Evolutionary conservation across 2,329 filamentous ascomycete genomes (phyloP), one percentile per base, ranked within the genome.

Genomic region (Colletotrichum kahawae): DNA sequence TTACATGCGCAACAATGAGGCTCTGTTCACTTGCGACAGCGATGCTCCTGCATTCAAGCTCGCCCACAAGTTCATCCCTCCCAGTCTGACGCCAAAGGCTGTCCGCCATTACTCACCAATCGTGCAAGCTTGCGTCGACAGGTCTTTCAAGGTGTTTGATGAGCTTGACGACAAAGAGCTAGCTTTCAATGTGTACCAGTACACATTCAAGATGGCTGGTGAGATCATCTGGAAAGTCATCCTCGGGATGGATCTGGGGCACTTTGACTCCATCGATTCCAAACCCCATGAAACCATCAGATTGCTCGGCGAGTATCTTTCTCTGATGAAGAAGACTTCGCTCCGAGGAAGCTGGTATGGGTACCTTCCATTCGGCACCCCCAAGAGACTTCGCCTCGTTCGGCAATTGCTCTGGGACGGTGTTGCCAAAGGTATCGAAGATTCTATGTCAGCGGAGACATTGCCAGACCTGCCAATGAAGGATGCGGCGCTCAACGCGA

Each of bases 131-230:
- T 48, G 56, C 5, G 56, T 56, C 9, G 56, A 43, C 1, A 56
- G 65, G 24, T 72, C 56, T 2, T 72, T 57, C n/a, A 63, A 62
- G 7, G 70, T 69, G 3, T 72, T 72, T 21, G 56, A 63, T 48
- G 65, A 69, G 24, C 56, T 72, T 0, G 64, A 72, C 2, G 18
- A 64, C 5, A 56, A 33, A 9, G 57, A 69, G 16, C 18, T 72
- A 7, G 70, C 70, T 24, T 72, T 72, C 38, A 72, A 72, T 27
- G 70, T 72, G 4, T 72, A 72, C 16, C 64, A 72, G 5, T 69
- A 72, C 38, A 69, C 65, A 0, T 69, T 72, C 36, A 72, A 72
- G 4, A 63, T 72, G 70, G 70, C 70, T 2, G 65, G 70, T 0
- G 56, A 72, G 14, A 69, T 72, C 36, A 72, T 69, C 18, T 69